A percentile compares a stretch with the other conserved stretches of the same genome.
Conservation (phyloP, 441 rosid species). For the Erodium trifolium region DNA sequence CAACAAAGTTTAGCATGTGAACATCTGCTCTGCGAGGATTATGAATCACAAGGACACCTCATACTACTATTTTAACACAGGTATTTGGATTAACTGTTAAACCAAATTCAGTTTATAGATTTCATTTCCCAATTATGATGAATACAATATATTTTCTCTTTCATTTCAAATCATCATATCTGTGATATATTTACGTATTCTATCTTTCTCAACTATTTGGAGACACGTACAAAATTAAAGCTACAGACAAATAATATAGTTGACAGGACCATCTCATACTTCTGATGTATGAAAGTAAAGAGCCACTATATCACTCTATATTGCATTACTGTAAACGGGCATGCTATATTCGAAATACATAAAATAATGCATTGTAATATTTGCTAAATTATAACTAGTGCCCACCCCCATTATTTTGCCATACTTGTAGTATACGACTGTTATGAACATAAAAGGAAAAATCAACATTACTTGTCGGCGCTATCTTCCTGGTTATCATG, state of each 20-base stretch:
- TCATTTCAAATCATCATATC: background rate
- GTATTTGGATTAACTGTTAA: background rate
- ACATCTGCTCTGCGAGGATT: background rate
- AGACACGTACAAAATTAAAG: background rate
- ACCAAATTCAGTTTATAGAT: background rate
- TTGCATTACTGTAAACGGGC: background rate
- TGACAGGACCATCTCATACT: background rate
- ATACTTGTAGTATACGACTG: background rate
- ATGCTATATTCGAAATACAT: background rate
- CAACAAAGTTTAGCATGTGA: background rate
- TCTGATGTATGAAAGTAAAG: constrained; percentile 13
- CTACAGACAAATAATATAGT: background rate
- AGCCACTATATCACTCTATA: constrained; percentile 14
- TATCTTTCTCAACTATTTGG: background rate
- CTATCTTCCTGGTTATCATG: constrained; percentile 84
- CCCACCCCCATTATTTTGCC: background rate
- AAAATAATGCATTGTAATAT: background rate
- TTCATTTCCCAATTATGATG: background rate
- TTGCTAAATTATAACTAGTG: background rate
- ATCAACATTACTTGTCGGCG: constrained; percentile 52
- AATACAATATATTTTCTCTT: background rate
- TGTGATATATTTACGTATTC: background rate
- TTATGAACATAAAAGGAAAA: background rate
- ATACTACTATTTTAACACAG: constrained; percentile 1
- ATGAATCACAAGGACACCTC: background rate